Evolutionary conservation across 495 filamentous ascomycete genomes (phyloP), one percentile per base, ranked within the genome.

Genomic region (Aspergillus mulundensis): DNA sequence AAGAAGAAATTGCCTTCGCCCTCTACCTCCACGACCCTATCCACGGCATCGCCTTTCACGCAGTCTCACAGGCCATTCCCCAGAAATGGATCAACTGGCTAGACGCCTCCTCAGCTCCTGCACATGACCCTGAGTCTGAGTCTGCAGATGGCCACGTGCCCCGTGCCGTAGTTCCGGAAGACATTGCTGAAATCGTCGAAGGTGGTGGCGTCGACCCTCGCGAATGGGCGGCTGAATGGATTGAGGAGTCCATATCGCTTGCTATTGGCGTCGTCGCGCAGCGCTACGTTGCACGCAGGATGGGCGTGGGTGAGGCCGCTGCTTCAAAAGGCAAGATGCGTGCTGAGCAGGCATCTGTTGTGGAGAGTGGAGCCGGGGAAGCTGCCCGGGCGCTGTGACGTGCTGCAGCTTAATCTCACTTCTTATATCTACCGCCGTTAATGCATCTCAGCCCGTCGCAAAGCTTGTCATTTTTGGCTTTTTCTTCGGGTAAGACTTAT

Each of bases 171-270:
- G 73, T 94, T 8, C 94, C 93, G 2, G 86, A 87, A 20, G 89
- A 89, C 66, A 97, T 98, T 60, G 79, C 80, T 1, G 88, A 94
- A 68, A 95, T 97, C 58, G 82, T 97, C 53, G 85, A 92, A 64
- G 80, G 74, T 46, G 95, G 95, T 16, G 94, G 92, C 32, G 88
- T 97, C 2, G 94, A 98, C 68, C 94, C 94, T 0, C 79, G 94
- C 39, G 94, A 97, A 70, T 98, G 94, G 94, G 88, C 95, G 34
- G 85, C 92, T 0, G 95, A 97, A 69, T 98, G 94, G 94, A 81
- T 98, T 6, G 91, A 97, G 73, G 95, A 97, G 70, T 74, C 86
- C 0, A 79, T 98, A n/a, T 82, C 78, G 39, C 70, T 97, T 50
- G 82, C 84, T 5, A 81, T 91, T 1, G 95, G 94, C 6, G 71